Evolutionary conservation across 148 eudicot genomes (phyloP), one percentile per base, ranked within the genome.

Genomic region (Cornus kousa): DNA sequence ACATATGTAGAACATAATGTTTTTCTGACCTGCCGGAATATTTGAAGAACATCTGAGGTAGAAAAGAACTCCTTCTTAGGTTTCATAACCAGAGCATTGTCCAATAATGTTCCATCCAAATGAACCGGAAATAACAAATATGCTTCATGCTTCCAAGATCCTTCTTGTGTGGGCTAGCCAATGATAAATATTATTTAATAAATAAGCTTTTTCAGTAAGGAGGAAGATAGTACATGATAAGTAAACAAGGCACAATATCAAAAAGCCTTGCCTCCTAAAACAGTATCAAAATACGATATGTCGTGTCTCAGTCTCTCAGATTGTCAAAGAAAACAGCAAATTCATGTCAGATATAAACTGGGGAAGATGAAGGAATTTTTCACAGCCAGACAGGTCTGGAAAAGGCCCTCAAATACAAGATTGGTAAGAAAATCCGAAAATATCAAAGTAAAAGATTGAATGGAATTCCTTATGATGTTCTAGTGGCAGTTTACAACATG

Each of bases 71-170:
- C 99, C 86, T 90, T 91, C 79, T 91, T 90, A 78, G 86, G 87
- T 83, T 88, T 89, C 97, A 89, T 89, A 62, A 81, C 81, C 33
- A 82, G 85, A 68, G 94, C 71, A 78, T 87, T 89, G 85, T 96
- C 99, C 80, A 84, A 78, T 81, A 96, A 85, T 68, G 98, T 90
- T 73, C 97, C 99, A 77, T 92, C 99, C 86, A 88, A 78, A 84
- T 92, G 95, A 70, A 88, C 95, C 11, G 99, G 99, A 83, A 93
- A 96, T 68, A 96, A 82, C 88, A 93, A 86, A 78, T 93, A 96
- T 23, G 99, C 99, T 86, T 96, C 99, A 82, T 96, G 92, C 74
- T 87, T 92, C 97, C 93, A 87, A 67, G 93, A 83, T 83, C 86
- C 90, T 79, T 93, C 95, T 78, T 82, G 97, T 75, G 97, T 81